phyloP scores from a whole-genome alignment of 2,329 filamentous ascomycete genomes.

The Cadophora gregata region DNA sequence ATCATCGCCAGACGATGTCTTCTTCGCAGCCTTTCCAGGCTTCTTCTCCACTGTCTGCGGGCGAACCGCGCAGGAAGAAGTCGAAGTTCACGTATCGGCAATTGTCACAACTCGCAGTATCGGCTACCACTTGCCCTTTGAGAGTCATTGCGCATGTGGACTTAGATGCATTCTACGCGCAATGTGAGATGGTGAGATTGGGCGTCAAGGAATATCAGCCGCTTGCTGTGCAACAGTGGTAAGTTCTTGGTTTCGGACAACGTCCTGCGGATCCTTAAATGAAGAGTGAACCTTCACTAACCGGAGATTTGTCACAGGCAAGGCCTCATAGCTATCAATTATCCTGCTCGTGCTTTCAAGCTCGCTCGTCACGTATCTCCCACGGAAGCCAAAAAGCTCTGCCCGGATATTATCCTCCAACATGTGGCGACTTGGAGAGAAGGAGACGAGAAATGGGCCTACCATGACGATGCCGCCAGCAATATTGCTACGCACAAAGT shows the following conservation, averaged over 20 bases:
- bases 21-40: conserved; percentile 54
- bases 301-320: conserved; percentile 60
- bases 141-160: conserved; percentile 91
- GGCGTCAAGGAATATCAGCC: conserved; percentile 76
- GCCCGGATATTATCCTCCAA: conserved; percentile 82
- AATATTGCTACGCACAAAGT: conserved; percentile 92
- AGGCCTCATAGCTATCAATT: conserved; percentile 95
- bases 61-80: conserved; percentile 40
- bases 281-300: background rate
- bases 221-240: conserved; percentile 94
- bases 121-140: conserved; percentile 74
- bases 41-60: conserved; percentile 51
- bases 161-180: conserved; percentile 96
- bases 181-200: conserved; percentile 92
- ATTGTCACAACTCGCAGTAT: conserved; percentile 75
- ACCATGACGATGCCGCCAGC: conserved; percentile 78
- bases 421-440: conserved; percentile 96
- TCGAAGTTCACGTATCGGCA: conserved; percentile 89
- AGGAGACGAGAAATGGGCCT: conserved; percentile 90
- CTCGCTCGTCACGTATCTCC: conserved; percentile 81
- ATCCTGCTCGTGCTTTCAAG: conserved; percentile 82
- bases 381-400: conserved; percentile 83
- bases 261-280: no score
- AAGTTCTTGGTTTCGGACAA: conserved; percentile 27
- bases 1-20: conserved; percentile 45